Evolutionary conservation across 2,329 filamentous ascomycete genomes (phyloP).

Genomic region (Amauroascus verrucosus): DNA sequence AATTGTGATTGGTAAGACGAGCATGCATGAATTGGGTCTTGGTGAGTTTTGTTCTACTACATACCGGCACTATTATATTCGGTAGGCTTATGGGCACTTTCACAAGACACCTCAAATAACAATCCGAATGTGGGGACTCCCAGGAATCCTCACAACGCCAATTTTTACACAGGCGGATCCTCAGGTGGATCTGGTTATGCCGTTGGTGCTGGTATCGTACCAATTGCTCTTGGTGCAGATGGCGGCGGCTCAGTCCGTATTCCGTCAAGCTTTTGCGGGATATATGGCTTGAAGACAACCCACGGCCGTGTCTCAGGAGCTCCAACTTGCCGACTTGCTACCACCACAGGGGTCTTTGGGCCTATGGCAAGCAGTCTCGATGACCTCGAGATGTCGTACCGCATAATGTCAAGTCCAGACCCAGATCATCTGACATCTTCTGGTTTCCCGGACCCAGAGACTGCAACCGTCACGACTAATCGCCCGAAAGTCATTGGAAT

Average conservation of each 20-base stretch:
- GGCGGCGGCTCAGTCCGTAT: constrained; percentile 67
- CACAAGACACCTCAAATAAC: constrained; percentile 64
- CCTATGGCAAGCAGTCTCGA: constrained; percentile 66
- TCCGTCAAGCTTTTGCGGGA: constrained; percentile 63
- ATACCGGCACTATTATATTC: background rate
- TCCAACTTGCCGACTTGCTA: constrained; percentile 50
- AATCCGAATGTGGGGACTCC: constrained; percentile 67
- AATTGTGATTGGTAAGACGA: constrained; percentile 63
- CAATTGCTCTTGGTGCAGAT: constrained; percentile 62
- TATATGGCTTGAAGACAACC: constrained; percentile 71
- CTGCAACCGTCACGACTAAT: constrained; percentile 31
- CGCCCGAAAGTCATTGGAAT: constrained; percentile 57
- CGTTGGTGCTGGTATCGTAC: constrained; percentile 59
- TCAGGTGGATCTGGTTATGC: constrained; percentile 67
- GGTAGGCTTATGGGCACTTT: background rate
- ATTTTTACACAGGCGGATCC: constrained; percentile 72
- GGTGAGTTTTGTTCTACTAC: constrained; percentile 33
- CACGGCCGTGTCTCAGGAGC: constrained; percentile 56
- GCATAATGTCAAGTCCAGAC: constrained; percentile 64
- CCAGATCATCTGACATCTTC: constrained; percentile 50
- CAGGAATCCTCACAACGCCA: constrained; percentile 63
- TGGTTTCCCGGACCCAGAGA: constrained; percentile 48
- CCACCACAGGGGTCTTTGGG: constrained; percentile 57
- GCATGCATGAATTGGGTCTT: constrained; percentile 71
- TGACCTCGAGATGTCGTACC: constrained; percentile 74